Evolutionary conservation across 192 early-diverging fungal genomes (phyloP).

Genomic region (Funneliformis mosseae): DNA sequence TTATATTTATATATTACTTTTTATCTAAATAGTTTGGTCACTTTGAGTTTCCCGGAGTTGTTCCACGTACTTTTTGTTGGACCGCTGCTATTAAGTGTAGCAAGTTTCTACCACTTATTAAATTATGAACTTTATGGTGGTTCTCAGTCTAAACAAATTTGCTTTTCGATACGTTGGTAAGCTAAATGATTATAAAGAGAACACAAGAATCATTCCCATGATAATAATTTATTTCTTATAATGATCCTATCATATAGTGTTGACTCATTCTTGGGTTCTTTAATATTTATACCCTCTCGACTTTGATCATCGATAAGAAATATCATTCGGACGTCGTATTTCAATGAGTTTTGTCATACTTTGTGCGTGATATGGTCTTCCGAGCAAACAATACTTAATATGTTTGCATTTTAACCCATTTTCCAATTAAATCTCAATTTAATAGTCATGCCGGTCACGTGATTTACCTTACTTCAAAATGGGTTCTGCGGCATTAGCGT

Average conservation of each 20-base stretch:
- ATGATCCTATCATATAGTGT: conserved; percentile 31
- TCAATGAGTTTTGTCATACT: conserved; percentile 57
- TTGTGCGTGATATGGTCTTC: conserved; percentile 65
- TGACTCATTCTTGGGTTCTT: conserved; percentile 55
- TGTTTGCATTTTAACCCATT: conserved; percentile 70
- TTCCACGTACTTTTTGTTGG: conserved; percentile 91
- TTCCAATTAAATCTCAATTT: neutral
- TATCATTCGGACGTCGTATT: conserved; percentile 60
- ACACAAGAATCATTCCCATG: too few species aligned
- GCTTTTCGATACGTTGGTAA: conserved; percentile 46
- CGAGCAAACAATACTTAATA: conserved; percentile 93
- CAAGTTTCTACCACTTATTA: conserved; percentile 51
- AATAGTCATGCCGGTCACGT: neutral
- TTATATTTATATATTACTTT: neutral
- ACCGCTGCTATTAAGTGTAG: conserved; percentile 62
- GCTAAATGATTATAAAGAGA: conserved; percentile 9
- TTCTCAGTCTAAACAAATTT: conserved; percentile 36
- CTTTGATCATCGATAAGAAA: conserved; percentile 53
- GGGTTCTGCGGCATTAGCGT: conserved; percentile 37
- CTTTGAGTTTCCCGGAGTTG: conserved; percentile 90
- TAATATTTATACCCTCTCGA: conserved; percentile 51
- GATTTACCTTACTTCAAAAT: conserved; percentile 33
- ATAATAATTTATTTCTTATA: neutral
- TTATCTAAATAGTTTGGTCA: conserved; percentile 71
- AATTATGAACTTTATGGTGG: conserved; percentile 33